These are phyloP conservation scores for Pichia sp. DNA, from an alignment of 1,139 yeast genomes.

Conservation along the genomic window DNA sequence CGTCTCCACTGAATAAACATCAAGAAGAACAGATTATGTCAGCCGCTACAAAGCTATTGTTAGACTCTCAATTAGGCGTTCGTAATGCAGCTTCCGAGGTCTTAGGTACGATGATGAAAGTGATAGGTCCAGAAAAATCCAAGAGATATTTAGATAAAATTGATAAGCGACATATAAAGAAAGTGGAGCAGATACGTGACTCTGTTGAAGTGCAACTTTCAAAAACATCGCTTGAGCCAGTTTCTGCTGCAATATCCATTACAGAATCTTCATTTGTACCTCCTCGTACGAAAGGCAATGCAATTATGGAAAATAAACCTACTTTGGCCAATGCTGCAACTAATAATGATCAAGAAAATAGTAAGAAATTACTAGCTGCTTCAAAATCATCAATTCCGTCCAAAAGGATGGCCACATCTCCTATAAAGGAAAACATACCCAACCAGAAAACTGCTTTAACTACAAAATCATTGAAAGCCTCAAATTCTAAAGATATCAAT, in stretches of 20 bases:
- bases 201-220: slow-evolving; percentile 40
- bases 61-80: slow-evolving; percentile 81
- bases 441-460: slow-evolving; percentile 24
- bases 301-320: too few relatives aligned
- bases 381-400: slow-evolving; percentile 39
- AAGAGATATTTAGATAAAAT: slow-evolving; percentile 53
- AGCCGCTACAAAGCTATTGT: slow-evolving; percentile 50
- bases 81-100: slow-evolving; percentile 73
- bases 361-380: slow-evolving; percentile 11
- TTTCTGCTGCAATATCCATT: neutral
- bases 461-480: slow-evolving; percentile 28
- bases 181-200: slow-evolving; percentile 55
- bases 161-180: slow-evolving; percentile 60
- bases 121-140: slow-evolving; percentile 68
- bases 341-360: neutral
- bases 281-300: too few relatives aligned
- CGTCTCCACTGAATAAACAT: slow-evolving; percentile 41
- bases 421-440: slow-evolving; percentile 39
- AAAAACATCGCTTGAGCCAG: neutral
- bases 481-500: slow-evolving; percentile 17
- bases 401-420: slow-evolving; percentile 61
- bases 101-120: slow-evolving; percentile 77
- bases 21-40: slow-evolving; percentile 56
- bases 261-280: neutral
- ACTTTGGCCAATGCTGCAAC: too few relatives aligned